Conservation (phyloP, 2,329 filamentous ascomycete genomes). For the Aspergillus sp. region DNA sequence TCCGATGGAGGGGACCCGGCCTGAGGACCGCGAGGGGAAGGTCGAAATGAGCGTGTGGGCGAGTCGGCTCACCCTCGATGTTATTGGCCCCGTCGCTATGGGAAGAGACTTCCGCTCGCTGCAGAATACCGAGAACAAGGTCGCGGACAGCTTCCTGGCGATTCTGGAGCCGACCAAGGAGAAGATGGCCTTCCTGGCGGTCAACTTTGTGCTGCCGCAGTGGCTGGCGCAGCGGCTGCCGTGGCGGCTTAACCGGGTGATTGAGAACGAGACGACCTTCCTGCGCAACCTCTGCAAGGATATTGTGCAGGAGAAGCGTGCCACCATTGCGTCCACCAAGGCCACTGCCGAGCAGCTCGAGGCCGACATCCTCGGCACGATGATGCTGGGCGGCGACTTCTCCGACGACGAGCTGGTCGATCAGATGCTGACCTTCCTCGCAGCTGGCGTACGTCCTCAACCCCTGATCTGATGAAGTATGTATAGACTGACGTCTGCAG, state of each 20-base stretch:
- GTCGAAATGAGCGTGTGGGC: constrained; percentile 36
- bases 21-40: constrained; percentile 23
- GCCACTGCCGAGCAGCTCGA: constrained; percentile 39
- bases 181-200: constrained; percentile 42
- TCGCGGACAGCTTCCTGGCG: constrained; percentile 51
- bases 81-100: constrained; percentile 58
- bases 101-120: constrained; percentile 56
- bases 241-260: constrained; percentile 29
- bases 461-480: too few species aligned
- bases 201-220: constrained; percentile 48
- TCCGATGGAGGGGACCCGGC: constrained; percentile 26
- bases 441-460: constrained; percentile 31
- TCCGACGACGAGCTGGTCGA: constrained; percentile 39
- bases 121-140: constrained; percentile 49
- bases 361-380: constrained; percentile 38
- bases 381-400: constrained; percentile 38
- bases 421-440: constrained; percentile 42
- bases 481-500: constrained; percentile 19
- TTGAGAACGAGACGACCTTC: constrained; percentile 29
- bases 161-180: constrained; percentile 48
- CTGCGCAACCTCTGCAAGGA: constrained; percentile 33
- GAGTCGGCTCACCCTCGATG: constrained; percentile 54
- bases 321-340: constrained; percentile 22
- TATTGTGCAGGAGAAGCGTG: constrained; percentile 33
- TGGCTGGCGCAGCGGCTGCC: constrained; percentile 51